These are phyloP conservation scores for Fraxinus pennsylvanica DNA, from an alignment of 257 asterid genomes.

Conservation along the genomic window DNA sequence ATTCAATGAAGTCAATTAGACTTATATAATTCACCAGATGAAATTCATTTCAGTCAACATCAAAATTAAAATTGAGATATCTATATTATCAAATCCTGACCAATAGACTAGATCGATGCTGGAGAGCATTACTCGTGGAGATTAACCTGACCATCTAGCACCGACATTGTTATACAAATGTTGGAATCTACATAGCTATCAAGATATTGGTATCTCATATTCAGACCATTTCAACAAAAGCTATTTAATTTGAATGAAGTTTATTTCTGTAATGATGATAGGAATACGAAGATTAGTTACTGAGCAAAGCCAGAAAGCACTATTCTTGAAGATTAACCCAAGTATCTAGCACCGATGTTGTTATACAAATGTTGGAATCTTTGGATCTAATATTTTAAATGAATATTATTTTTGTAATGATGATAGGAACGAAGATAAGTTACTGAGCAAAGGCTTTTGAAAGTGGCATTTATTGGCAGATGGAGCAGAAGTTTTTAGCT, in stretches of 20 bases:
- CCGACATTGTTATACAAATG: background rate
- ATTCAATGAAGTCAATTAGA: background rate
- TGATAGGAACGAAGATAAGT: background rate
- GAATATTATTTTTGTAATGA: background rate
- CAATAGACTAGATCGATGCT: slow-evolving; percentile 4
- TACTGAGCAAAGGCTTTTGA: background rate
- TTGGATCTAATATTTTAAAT: background rate
- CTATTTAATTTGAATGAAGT: slow-evolving; percentile 4
- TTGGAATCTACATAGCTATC: background rate
- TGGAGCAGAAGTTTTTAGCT: background rate
- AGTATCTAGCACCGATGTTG: background rate
- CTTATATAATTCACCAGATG: slow-evolving; percentile 10
- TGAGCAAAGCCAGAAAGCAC: background rate
- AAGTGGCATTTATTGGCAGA: background rate
- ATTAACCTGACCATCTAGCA: background rate
- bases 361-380: background rate
- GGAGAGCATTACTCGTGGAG: background rate
- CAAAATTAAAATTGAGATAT: background rate
- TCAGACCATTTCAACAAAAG: slow-evolving; percentile 1
- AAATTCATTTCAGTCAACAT: slow-evolving; percentile 2
- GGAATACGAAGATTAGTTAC: background rate
- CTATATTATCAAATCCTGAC: background rate
- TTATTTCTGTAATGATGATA: background rate
- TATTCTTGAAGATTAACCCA: background rate
- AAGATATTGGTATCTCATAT: background rate